A percentile compares a stretch with the other conserved stretches of the same genome.
phyloP scores from a whole-genome alignment of 2,329 filamentous ascomycete species.

The Hypoxylon rubiginosum region DNA sequence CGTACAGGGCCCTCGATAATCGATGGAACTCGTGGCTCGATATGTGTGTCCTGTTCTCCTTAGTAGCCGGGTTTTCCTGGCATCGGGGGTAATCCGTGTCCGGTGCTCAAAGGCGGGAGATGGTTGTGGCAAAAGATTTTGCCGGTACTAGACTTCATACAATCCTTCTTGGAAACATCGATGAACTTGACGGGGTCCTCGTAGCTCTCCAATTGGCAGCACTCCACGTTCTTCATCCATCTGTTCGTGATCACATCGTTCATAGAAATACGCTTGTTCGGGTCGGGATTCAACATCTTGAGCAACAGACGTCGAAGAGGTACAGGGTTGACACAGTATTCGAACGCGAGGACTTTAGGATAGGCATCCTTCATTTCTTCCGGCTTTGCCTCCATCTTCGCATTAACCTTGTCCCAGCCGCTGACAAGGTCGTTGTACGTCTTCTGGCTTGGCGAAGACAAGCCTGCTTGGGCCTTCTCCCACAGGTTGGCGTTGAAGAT shows the following conservation, averaged over 20 bases:
- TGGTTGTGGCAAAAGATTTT: constrained; percentile 73
- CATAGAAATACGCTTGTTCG: constrained; percentile 77
- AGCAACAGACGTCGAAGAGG: constrained; percentile 79
- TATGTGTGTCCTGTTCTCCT: constrained; percentile 17
- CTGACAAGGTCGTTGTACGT: constrained; percentile 75
- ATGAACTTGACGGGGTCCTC: constrained; percentile 72
- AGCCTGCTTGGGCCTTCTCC: constrained; percentile 71
- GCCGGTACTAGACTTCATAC: constrained; percentile 58
- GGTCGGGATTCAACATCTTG: constrained; percentile 86
- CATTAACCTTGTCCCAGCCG: constrained; percentile 78
- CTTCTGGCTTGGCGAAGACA: constrained; percentile 54
- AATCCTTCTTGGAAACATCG: constrained; percentile 71
- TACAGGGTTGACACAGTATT: constrained; percentile 74
- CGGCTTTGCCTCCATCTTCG: constrained; percentile 59
- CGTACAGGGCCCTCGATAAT: not conserved
- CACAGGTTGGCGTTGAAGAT: constrained; percentile 80
- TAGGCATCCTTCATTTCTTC: constrained; percentile 70
- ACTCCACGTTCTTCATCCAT: constrained; percentile 82
- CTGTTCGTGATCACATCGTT: constrained; percentile 76
- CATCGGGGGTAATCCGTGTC: constrained; percentile 66
- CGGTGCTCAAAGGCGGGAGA: constrained; percentile 62
- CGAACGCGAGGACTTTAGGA: constrained; percentile 75
- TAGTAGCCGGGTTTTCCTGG: constrained; percentile 68
- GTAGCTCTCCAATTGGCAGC: constrained; percentile 80
- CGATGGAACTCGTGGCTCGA: not conserved